Evolutionary conservation across 1,139 yeast genomes (phyloP), one percentile per base, ranked within the genome.

Genomic region (Lodderomyces metapsilosis): DNA sequence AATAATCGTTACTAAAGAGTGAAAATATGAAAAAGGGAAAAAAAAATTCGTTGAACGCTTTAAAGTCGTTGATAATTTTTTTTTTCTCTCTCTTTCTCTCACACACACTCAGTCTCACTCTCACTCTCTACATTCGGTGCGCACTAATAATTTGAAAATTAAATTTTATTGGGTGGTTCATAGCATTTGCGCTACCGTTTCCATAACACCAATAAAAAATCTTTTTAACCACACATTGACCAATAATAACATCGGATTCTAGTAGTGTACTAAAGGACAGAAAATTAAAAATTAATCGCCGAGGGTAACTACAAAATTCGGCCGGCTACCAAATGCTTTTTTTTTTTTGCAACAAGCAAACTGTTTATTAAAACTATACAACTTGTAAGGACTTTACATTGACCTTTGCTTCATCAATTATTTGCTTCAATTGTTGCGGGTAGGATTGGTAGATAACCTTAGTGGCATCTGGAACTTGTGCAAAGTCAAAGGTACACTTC

Each of bases 361-460:
- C n/a, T n/a, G n/a, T n/a, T n/a, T n/a, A n/a, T n/a, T 12, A 12
- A 12, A 28, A 28, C 18, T 28, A 28, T 28, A 28, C 32, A 28
- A 13, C 18, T 28, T 13, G 18, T 15, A 15, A 5, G 6, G 18
- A 13, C 3, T 11, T 15, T n/a, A 36, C 15, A 4, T 36, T 36
- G 23, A 37, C 32, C 33, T 47, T 51, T 5, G 55, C 46, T 27
- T 48, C 48, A 12, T 42, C 37, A 13, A 54, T 41, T 35, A 60
- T 48, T 16, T 44, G 49, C 33, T 45, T 49, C 54, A 61, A 51
- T 13, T 52, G 52, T 3, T 51, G 42, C 4, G 61, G 61, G 17
- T 50, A 48, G 25, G 41, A 41, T 36, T 56, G 60, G 39, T 55
- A 54, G 27, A 62, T 46, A 32, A 64, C 46, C 11, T 44, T 44